Evolutionary conservation across 805 yeast genomes (phyloP), one percentile per base, ranked within the genome.

Genomic region (Candida loeiensis): DNA sequence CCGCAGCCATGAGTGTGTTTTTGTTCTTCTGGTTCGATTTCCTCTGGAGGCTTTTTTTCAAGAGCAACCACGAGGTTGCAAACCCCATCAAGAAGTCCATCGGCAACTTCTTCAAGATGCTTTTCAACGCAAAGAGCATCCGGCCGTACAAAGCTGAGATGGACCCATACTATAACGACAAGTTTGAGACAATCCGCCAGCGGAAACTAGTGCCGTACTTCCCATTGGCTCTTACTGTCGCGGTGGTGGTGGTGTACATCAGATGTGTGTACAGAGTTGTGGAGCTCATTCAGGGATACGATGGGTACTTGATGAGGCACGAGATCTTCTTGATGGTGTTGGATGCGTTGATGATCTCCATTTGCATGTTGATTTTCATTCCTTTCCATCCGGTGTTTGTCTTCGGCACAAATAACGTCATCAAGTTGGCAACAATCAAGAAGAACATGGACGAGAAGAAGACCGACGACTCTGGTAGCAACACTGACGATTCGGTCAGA

Each of bases 271-370:
- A 85, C 61, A 74, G 95, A 55, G 72, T 85, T 21, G 71, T 77
- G 26, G 96, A 88, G 60, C 67, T 88, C 43, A 61, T 79, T 2
- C 77, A 79, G 53, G 91, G 90, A 8, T 85, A 89, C 82, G 45
- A 53, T 5, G 91, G 95, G 2, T 69, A 59, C 41, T 63, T 88
- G 50, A 81, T 85, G 36, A 64, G 69, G 2, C 59, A 61, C 20
- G 54, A 72, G 3, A 55, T 67, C 2, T 58, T 79, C 53, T 64
- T 85, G 1, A 45, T 62, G 54, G 51, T 58, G 2, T 45, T 63
- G 22, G 69, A 64, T 40, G 68, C 59, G 2, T 27, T 56, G 24
- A 55, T 59, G 60, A 56, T 60, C 4, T 47, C 54, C 35, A 38
- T 59, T 18, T 42, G 63, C n/a, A 48, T 56, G 34, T 27, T 47